Conservation (phyloP, 2,329 filamentous ascomycete genomes). For the Myriosclerotinia duriaeana region DNA sequence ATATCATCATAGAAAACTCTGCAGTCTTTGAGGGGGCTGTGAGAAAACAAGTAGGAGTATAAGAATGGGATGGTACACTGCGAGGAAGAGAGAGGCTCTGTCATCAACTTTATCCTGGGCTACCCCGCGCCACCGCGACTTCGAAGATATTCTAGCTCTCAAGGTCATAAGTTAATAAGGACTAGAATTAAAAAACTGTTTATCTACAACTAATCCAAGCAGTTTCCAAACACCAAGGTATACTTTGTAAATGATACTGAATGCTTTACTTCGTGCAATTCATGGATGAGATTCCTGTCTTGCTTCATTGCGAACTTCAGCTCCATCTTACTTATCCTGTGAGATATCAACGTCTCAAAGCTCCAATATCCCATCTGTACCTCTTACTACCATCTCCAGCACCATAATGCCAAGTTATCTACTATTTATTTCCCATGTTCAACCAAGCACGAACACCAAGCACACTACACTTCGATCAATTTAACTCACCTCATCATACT, state of each 20-base stretch:
- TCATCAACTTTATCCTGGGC: not conserved
- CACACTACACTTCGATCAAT: not conserved
- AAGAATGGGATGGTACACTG: not conserved
- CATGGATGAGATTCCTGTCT: not conserved
- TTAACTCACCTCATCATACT: not conserved
- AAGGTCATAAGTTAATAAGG: not conserved
- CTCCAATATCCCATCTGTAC: not conserved
- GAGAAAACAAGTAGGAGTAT: not conserved
- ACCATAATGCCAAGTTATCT: not conserved
- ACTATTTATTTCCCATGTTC: fast-evolving
- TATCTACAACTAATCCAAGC: not conserved
- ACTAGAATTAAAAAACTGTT: not conserved
- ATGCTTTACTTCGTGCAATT: not conserved
- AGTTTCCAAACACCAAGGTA: not conserved
- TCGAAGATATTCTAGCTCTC: not conserved
- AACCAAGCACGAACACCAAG: not conserved
- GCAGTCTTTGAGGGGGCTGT: not conserved
- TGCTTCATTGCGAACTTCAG: not conserved
- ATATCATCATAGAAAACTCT: not conserved
- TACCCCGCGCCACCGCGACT: not conserved
- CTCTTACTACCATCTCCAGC: fast-evolving
- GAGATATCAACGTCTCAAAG: not conserved
- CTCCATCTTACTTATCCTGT: too few species aligned
- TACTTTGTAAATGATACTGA: not conserved
- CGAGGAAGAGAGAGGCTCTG: not conserved